Evolutionary conservation across 495 filamentous ascomycete genomes (phyloP), one percentile per base, ranked within the genome.

Genomic region (Podospora comata): DNA sequence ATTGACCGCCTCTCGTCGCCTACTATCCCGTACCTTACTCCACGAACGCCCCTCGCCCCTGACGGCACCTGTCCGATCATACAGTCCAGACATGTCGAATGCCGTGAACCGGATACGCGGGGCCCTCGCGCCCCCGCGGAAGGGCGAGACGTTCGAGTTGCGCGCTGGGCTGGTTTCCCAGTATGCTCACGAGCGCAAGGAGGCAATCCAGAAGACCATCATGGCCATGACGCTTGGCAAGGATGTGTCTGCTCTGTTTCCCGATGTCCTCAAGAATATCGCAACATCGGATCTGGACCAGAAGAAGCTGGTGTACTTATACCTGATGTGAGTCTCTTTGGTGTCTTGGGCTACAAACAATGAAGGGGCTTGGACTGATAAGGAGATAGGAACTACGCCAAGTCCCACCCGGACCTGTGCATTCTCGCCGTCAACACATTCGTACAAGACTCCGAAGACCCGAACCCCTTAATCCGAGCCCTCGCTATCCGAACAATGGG

Each of bases 161-260:
- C 90, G 96, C 79, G 92, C 94, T 70, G 95, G 95, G 66, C 84
- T 99, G 75, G 96, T 98, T 81, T 99, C 95, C 65, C 95, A 99
- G 81, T 99, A 98, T 89, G 95, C 96, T 67, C 97, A 96, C 79
- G 95, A 99, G 85, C 88, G 94, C 71, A 99, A 99, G 78, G 95
- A 99, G 81, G 90, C 96, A 20, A 99, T 99, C 73, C 93, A 98
- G 79, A 98, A 96, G 83, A 99, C 95, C 53, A 99, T 99, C 79
- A 97, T 97, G 92, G 91, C 95, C 73, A 99, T 99, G 95, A 99
- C 95, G 0, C 81, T 99, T 66, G 95, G 95, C 71, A 99, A 99
- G 78, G 95, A 99, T 79, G 95, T 99, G 48, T 99, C 95, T 62
- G 91, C 93, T 32, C 84, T 99, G 48, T 99, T 99, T 79, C 95